A percentile compares a stretch with the other conserved stretches of the same genome.
These are phyloP conservation scores for Cymbopogon citratus DNA, from an alignment of 176 grass and related monocot genomes.

Conservation along the genomic window DNA sequence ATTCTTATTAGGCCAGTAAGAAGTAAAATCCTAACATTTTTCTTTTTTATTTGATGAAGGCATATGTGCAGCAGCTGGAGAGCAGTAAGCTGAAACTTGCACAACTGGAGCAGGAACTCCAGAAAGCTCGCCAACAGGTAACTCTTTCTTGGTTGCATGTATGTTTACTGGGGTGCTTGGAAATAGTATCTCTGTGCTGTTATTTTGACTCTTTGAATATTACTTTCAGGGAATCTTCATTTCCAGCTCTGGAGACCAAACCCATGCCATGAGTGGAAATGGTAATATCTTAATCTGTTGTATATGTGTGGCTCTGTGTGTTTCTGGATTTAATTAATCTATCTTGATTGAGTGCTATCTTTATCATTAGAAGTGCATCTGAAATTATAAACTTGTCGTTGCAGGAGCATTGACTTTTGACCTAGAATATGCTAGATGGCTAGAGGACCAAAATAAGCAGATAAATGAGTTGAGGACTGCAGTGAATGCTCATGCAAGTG, in stretches of 20 bases:
- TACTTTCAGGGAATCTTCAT: slow-evolving; percentile 63
- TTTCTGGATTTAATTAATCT: slow-evolving; percentile 6
- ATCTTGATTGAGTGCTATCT: neutral
- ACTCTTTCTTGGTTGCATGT: slow-evolving; percentile 10
- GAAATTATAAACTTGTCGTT: slow-evolving; percentile 19
- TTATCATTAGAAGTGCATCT: slow-evolving; percentile 3
- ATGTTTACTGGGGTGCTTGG: neutral
- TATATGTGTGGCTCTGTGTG: neutral
- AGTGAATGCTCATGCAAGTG: slow-evolving; percentile 63
- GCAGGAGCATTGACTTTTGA: slow-evolving; percentile 53
- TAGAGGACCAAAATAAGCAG: slow-evolving; percentile 57
- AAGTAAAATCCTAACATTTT: neutral
- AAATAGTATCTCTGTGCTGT: slow-evolving; percentile 1
- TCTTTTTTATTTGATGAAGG: slow-evolving; percentile 35
- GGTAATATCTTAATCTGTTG: slow-evolving; percentile 26
- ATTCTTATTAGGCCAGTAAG: neutral
- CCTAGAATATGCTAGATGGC: slow-evolving; percentile 50
- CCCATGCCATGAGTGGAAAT: slow-evolving; percentile 59
- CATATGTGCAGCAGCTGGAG: slow-evolving; percentile 79
- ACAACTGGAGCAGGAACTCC: slow-evolving; percentile 67
- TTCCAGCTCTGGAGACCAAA: slow-evolving; percentile 71
- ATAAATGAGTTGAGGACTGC: slow-evolving; percentile 59
- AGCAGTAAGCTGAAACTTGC: slow-evolving; percentile 75
- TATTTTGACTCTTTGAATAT: slow-evolving; percentile 14
- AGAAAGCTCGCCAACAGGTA: slow-evolving; percentile 72